phyloP scores from a whole-genome alignment of 2,329 filamentous ascomycete genomes.

The Neonectria neomacrospora region DNA sequence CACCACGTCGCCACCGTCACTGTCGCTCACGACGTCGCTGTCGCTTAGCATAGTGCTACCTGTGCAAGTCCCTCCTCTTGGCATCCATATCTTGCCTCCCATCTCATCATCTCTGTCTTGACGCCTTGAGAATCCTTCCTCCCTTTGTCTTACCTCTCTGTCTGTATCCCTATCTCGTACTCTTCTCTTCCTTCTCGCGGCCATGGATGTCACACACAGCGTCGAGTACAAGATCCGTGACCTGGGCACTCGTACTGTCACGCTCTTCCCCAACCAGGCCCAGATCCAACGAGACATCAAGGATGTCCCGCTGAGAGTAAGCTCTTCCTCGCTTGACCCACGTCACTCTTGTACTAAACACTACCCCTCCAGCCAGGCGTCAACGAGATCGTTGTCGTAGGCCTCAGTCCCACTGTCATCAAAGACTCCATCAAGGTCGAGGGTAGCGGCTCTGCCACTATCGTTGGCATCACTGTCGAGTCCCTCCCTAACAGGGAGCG shows the following conservation, averaged over 20 bases:
- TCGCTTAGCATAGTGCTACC: background rate
- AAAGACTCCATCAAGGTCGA: conserved; percentile 71
- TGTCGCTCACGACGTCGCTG: background rate
- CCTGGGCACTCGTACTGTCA: conserved; percentile 69
- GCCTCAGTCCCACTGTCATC: conserved; percentile 66
- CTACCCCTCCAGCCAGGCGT: conserved; percentile 56
- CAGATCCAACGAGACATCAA: conserved; percentile 70
- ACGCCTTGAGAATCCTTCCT: background rate
- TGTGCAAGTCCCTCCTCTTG: background rate
- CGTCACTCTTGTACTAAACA: background rate
- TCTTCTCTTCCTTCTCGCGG: conserved; percentile 9
- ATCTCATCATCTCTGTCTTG: background rate
- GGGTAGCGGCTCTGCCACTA: conserved; percentile 64
- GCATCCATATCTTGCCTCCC: background rate
- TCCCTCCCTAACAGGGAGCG: conserved; percentile 64
- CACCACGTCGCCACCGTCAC: background rate
- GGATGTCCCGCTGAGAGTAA: conserved; percentile 53
- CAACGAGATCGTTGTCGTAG: conserved; percentile 68
- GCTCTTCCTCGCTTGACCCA: background rate
- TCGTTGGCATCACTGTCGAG: conserved; percentile 71
- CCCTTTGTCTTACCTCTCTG: background rate
- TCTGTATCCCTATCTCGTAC: background rate
- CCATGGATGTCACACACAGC: conserved; percentile 54
- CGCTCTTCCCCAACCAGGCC: conserved; percentile 70
- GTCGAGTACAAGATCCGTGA: conserved; percentile 67